Conservation (phyloP, 2,329 filamentous ascomycete genomes). For the Coniella vitis region DNA sequence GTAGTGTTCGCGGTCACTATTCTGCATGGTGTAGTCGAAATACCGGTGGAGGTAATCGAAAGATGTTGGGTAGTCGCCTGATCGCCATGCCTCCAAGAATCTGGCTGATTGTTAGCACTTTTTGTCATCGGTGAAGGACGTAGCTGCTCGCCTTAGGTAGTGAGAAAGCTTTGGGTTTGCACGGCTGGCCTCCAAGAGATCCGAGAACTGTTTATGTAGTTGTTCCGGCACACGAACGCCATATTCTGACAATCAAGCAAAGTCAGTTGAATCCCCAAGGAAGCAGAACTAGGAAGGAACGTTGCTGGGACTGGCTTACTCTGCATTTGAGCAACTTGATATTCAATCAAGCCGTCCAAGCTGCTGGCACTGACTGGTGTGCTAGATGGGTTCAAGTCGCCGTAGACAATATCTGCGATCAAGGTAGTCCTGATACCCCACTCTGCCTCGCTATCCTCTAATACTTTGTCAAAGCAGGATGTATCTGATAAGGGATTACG, state of each 20-base stretch:
- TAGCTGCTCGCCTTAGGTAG: conserved; percentile 57
- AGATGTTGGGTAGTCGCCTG: conserved; percentile 81
- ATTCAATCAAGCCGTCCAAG: conserved; percentile 73
- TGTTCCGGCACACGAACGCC: conserved; percentile 71
- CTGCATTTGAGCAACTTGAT: conserved; percentile 83
- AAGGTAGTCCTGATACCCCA: conserved; percentile 44
- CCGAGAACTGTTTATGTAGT: conserved; percentile 64
- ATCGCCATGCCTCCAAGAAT: conserved; percentile 87
- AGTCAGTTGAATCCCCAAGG: conserved; percentile 8
- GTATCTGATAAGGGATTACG: conserved; percentile 55
- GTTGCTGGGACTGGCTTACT: conserved; percentile 44
- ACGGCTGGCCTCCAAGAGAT: conserved; percentile 59
- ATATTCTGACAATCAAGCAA: conserved; percentile 43
- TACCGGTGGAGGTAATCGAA: conserved; percentile 91
- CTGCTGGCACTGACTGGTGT: conserved; percentile 66
- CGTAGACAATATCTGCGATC: conserved; percentile 43
- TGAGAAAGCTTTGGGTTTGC: conserved; percentile 68
- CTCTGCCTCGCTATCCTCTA: conserved; percentile 40
- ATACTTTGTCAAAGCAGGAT: conserved; percentile 50
- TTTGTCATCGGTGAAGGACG: neutral
- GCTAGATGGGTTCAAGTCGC: conserved; percentile 37
- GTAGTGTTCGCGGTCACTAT: conserved; percentile 75
- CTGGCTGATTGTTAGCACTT: conserved; percentile 32
- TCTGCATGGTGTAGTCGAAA: conserved; percentile 94
- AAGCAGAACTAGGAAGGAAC: neutral